Conservation (phyloP, 163 green algal genomes). For the Scenedesmus sp. region DNA sequence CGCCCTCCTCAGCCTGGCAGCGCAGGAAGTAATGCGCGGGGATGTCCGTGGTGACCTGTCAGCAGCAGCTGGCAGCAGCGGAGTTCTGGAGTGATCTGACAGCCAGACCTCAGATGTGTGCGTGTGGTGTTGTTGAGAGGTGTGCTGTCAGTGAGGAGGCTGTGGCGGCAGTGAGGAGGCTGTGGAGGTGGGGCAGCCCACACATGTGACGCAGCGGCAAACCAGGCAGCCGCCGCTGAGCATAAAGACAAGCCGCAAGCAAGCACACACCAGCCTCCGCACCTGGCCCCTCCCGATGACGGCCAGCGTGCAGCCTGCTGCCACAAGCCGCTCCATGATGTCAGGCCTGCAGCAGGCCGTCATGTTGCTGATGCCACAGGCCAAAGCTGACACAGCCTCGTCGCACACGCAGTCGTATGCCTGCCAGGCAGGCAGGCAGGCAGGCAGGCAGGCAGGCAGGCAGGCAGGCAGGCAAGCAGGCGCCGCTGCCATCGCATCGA, state of each 20-base stretch:
- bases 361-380: constrained; percentile 69
- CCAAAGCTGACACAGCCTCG: constrained; percentile 62
- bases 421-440: constrained; percentile 44
- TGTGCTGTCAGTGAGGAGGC: no score
- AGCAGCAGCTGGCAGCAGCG: background rate
- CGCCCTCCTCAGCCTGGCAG: constrained; percentile 49
- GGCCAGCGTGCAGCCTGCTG: constrained; percentile 65
- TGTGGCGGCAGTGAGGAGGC: background rate
- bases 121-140: background rate
- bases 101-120: no score
- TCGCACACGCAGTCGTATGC: constrained; percentile 69
- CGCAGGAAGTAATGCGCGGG: constrained; percentile 75
- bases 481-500: no score
- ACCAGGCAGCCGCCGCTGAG: background rate
- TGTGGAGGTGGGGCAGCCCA: no score
- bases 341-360: constrained; percentile 48
- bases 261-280: no score
- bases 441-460: constrained; percentile 18
- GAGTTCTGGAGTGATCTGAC: background rate
- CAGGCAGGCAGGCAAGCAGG: background rate
- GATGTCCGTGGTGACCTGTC: constrained; percentile 80
- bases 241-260: no score
- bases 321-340: constrained; percentile 63
- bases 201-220: background rate
- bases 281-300: constrained; percentile 80